Evolutionary conservation across 139 green algal genomes (phyloP).

Genomic region (Edaphochlamys debaryana): DNA sequence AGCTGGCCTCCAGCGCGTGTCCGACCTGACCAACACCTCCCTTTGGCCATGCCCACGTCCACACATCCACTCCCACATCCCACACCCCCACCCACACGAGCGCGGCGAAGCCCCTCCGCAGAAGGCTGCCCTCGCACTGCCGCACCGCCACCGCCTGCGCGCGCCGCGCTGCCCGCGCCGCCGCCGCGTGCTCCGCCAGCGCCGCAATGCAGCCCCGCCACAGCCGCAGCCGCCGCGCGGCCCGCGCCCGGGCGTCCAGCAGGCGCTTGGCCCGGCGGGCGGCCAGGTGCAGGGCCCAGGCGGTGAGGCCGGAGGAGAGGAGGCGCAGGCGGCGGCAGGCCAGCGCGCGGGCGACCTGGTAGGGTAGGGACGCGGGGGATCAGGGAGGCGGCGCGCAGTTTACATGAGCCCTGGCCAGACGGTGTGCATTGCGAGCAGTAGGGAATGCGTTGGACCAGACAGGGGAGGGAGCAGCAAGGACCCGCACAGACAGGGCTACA

Average conservation of each 20-base stretch:
- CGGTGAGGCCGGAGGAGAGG: not conserved
- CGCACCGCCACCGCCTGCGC: not conserved
- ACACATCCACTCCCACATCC: no score
- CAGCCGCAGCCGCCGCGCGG: not conserved
- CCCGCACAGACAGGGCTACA: no score
- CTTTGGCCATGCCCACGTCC: no score
- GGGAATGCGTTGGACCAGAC: no score
- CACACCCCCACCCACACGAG: slow-evolving; percentile 15
- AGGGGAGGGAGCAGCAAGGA: no score
- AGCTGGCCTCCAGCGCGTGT: no score
- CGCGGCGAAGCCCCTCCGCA: not conserved
- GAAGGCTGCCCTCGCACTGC: not conserved
- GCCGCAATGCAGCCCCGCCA: not conserved
- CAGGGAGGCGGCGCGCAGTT: no score
- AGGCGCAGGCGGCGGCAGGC: not conserved
- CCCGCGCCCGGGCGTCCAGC: not conserved
- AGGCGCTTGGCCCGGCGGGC: not conserved
- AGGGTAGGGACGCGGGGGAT: no score
- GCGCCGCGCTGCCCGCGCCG: slow-evolving; percentile 11
- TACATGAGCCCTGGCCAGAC: no score
- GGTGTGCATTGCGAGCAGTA: no score
- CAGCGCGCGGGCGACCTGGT: slow-evolving; percentile 10
- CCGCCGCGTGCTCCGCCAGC: slow-evolving; percentile 2
- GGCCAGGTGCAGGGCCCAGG: slow-evolving; percentile 19
- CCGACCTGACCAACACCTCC: no score